Percentiles rank a stretch among this genome's conserved stretches.
Evolutionary conservation across 495 filamentous ascomycete genomes (phyloP).

Genomic region (Penicillium subrubescens): DNA sequence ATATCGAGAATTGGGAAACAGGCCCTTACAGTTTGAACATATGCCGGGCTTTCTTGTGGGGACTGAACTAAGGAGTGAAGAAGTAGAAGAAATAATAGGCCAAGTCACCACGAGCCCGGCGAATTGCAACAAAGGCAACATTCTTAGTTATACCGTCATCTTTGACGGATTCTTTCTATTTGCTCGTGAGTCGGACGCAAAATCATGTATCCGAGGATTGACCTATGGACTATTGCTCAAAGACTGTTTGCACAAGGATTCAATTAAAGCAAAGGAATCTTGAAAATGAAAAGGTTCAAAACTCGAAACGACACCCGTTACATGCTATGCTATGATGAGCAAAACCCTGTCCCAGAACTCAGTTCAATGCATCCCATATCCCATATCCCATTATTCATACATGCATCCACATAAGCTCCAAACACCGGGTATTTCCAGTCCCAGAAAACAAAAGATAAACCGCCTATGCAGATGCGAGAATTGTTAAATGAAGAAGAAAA

Average conservation of each 20-base stretch:
- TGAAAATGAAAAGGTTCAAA: neutral
- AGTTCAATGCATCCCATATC: constrained; percentile 37
- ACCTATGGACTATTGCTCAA: neutral
- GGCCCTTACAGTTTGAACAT: neutral
- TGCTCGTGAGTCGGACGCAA: too few species aligned
- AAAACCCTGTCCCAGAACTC: neutral
- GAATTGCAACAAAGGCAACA: too few species aligned
- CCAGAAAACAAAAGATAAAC: constrained; percentile 17
- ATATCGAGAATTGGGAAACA: neutral
- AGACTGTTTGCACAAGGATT: neutral
- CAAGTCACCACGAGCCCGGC: too few species aligned
- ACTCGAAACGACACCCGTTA: neutral
- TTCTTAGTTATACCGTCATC: too few species aligned
- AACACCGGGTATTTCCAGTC: constrained; percentile 32
- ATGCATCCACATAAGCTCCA: constrained; percentile 14
- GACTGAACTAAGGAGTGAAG: too few species aligned
- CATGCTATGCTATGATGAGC: neutral
- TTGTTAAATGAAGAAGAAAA: neutral
- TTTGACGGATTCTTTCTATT: too few species aligned
- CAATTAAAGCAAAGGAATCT: neutral
- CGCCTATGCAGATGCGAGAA: constrained; percentile 23
- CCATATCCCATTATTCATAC: constrained; percentile 4
- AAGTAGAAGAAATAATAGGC: too few species aligned
- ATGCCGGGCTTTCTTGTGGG: neutral
- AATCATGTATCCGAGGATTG: too few species aligned